These are phyloP conservation scores for Sicyos baderoa DNA, from an alignment of 306 rosid genomes.

Conservation along the genomic window DNA sequence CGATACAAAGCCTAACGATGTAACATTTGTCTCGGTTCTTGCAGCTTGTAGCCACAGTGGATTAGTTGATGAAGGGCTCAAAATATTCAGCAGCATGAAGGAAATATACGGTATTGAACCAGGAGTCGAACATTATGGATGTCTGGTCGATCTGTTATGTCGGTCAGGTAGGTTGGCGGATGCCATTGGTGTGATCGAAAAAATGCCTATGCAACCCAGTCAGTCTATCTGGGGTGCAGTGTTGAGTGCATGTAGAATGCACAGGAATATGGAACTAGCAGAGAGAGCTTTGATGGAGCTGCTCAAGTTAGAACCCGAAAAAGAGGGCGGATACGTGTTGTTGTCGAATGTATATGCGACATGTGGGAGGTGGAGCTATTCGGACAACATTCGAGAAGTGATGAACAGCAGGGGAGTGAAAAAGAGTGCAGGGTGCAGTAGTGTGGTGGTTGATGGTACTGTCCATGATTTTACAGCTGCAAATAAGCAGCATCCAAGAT, in stretches of 20 bases:
- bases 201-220: constrained; percentile 45
- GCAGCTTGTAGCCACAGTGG: constrained; percentile 51
- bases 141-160: constrained; percentile 47
- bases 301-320: constrained; percentile 38
- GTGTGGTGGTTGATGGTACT: constrained; percentile 35
- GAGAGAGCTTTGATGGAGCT: constrained; percentile 40
- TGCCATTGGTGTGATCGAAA: constrained; percentile 34
- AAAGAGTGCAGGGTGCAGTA: constrained; percentile 46
- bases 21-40: constrained; percentile 41
- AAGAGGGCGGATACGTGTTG: constrained; percentile 45
- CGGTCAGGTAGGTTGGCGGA: constrained; percentile 36
- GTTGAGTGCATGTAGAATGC: constrained; percentile 47
- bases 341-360: constrained; percentile 46
- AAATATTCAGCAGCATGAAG: constrained; percentile 35
- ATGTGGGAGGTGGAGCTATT: constrained; percentile 37
- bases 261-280: constrained; percentile 33
- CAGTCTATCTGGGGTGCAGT: constrained; percentile 44
- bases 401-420: constrained; percentile 46
- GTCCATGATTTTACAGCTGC: constrained; percentile 36
- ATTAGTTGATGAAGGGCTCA: constrained; percentile 42
- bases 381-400: constrained; percentile 34
- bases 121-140: constrained; percentile 43
- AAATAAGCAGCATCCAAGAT: constrained; percentile 36
- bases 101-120: constrained; percentile 31
- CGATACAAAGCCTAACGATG: constrained; percentile 30